These are phyloP conservation scores for Cryptococcus depauperatus DNA, from an alignment of 1,284 basidiomycete genomes.

Conservation along the genomic window DNA sequence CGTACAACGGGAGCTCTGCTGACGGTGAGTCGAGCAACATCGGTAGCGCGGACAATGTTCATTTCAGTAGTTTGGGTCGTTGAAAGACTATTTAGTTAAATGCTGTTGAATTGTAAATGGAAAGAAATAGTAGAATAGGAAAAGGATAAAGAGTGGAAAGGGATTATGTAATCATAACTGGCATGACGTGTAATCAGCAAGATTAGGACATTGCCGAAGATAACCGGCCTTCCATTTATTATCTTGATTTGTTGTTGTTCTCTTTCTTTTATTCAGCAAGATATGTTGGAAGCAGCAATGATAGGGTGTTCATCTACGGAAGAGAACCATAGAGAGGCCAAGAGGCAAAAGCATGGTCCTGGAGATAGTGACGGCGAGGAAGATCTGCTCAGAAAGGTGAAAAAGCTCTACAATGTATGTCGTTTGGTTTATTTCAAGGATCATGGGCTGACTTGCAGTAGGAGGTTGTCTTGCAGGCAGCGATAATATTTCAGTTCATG, in stretches of 20 bases:
- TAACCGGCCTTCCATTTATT: too few relatives aligned
- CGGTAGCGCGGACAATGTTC: slow-evolving; percentile 11
- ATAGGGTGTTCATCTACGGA: background rate
- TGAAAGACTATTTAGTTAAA: too few relatives aligned
- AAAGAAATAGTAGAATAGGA: background rate
- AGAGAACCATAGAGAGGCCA: slow-evolving; percentile 5
- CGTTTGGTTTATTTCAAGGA: background rate
- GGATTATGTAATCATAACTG: slow-evolving; percentile 1
- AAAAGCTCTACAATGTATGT: slow-evolving; percentile 13
- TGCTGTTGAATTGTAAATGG: background rate
- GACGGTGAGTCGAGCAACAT: slow-evolving; percentile 13
- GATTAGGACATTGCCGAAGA: too few relatives aligned
- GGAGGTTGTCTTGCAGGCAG: slow-evolving; percentile 23
- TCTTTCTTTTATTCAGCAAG: too few relatives aligned
- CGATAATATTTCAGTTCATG: slow-evolving; percentile 27
- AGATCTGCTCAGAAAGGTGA: slow-evolving; percentile 10
- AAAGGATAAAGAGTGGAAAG: background rate
- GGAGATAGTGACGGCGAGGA: background rate
- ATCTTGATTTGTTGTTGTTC: too few relatives aligned
- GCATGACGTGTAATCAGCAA: too few relatives aligned
- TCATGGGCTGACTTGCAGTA: slow-evolving; percentile 3
- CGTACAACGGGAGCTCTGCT: slow-evolving; percentile 21
- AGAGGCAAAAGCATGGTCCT: slow-evolving; percentile 1
- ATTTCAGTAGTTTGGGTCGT: slow-evolving; percentile 6
- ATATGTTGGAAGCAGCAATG: too few relatives aligned